Percentiles rank a stretch among this genome's conserved stretches.
These are phyloP conservation scores for Aspergillus bridgeri DNA, from an alignment of 495 filamentous ascomycete genomes.

Conservation along the genomic window DNA sequence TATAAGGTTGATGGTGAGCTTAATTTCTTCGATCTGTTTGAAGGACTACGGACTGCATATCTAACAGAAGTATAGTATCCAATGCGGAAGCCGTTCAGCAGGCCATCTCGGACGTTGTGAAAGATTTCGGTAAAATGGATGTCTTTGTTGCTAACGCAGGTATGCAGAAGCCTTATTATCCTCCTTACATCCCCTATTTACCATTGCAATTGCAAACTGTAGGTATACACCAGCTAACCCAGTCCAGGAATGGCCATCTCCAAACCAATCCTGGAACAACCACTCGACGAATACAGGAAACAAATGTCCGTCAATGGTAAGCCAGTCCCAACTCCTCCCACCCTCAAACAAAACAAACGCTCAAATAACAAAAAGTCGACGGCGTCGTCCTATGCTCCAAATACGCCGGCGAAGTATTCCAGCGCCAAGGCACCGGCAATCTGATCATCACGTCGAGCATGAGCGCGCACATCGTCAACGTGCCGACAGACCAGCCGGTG, in stretches of 20 bases:
- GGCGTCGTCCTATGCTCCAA: slow-evolving; percentile 34
- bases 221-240: background rate
- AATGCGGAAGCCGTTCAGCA: slow-evolving; percentile 27
- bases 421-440: slow-evolving; percentile 52
- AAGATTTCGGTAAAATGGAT: slow-evolving; percentile 47
- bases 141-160: slow-evolving; percentile 47
- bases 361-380: slow-evolving; percentile 21
- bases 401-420: slow-evolving; percentile 57
- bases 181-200: background rate
- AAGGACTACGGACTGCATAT: background rate
- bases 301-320: slow-evolving; percentile 42
- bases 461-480: slow-evolving; percentile 76
- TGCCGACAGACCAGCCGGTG: slow-evolving; percentile 58
- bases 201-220: too few relatives aligned
- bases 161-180: too few relatives aligned
- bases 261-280: slow-evolving; percentile 45
- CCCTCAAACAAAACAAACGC: background rate
- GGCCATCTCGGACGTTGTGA: slow-evolving; percentile 31
- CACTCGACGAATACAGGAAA: slow-evolving; percentile 44
- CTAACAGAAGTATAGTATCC: slow-evolving; percentile 28
- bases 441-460: slow-evolving; percentile 75
- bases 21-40: background rate
- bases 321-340: background rate
- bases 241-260: slow-evolving; percentile 47
- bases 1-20: slow-evolving; percentile 39